Evolutionary conservation across 2,329 filamentous ascomycete species (phyloP), one percentile per base, ranked within the genome.

Genomic region (Drechslerella coelobrocha): DNA sequence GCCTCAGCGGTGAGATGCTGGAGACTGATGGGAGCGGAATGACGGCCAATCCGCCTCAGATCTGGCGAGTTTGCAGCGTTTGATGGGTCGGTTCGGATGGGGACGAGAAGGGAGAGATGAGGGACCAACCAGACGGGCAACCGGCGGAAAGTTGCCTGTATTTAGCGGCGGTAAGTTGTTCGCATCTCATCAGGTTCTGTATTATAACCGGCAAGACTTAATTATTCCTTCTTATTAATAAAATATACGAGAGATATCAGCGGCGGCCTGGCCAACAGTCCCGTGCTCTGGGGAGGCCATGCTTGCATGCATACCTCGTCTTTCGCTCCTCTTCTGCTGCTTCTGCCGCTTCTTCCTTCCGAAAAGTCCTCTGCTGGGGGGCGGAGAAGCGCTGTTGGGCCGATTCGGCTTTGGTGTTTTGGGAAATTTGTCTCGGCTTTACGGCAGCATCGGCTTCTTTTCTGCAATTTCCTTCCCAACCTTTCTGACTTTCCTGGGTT

Each of bases 361-460:
- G 29, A 24, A 45, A 23, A 21, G n/a, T 19, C n/a, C 29, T 24
- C 3, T 47, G 37, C 62, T 54, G 54, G 50, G 27, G 55, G 48
- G 39, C 6, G 45, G 26, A 54, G 39, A 45, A 52, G 56, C 63
- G 57, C 65, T 62, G 65, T 62, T 62, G 65, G 66, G 66, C 66
- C 66, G 66, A 71, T 48, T 71, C 66, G 66, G 66, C 66, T 71
- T 48, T 71, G 27, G 53, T 41, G 24, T 71, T 71, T 63, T 62
- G 65, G 66, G 59, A 57, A 61, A 55, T 68, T 12, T 62, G 59
- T 71, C 66, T 71, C 66, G 66, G 66, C 59, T 71, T 55, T 63
- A 63, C 66, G 66, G 66, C 66, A 71, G 66, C 39, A 45, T 71
- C 66, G 66, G 66, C 66, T 62, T 71, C 63, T 61, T 39, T 26